These are phyloP conservation scores for Capsicum chinense DNA, from an alignment of 257 asterid species.

Conservation along the genomic window DNA sequence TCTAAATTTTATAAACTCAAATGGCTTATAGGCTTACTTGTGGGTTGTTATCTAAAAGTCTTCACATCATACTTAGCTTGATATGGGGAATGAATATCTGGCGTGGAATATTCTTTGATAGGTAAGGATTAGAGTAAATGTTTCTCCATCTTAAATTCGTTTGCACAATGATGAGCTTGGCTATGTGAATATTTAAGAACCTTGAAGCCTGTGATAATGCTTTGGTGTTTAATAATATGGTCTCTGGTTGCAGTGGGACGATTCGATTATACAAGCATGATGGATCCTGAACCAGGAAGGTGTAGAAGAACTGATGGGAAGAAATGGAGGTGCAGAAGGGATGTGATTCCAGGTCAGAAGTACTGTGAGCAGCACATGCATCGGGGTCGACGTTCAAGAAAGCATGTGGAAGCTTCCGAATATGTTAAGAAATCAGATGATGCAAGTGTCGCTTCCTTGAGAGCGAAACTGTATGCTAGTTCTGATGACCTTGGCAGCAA, in stretches of 20 bases:
- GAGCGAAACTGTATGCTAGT: slow-evolving; percentile 4
- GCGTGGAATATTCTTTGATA: neutral
- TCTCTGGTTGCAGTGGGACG: slow-evolving; percentile 20
- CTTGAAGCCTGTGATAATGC: neutral
- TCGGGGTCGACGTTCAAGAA: slow-evolving; percentile 85
- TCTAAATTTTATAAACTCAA: neutral
- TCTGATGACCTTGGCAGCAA: slow-evolving; percentile 29
- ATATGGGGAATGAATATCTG: slow-evolving; percentile 3
- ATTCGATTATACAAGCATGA: slow-evolving; percentile 41
- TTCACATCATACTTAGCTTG: neutral
- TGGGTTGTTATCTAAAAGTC: neutral
- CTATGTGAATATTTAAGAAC: neutral
- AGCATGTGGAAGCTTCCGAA: slow-evolving; percentile 67
- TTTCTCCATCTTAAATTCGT: neutral
- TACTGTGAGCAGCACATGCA: slow-evolving; percentile 75
- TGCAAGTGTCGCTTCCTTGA: slow-evolving; percentile 13
- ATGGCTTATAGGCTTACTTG: neutral
- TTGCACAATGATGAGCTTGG: neutral
- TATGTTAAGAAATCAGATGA: slow-evolving; percentile 15
- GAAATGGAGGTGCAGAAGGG: slow-evolving; percentile 77
- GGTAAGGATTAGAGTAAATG: neutral
- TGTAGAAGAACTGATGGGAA: slow-evolving; percentile 81
- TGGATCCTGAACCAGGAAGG: slow-evolving; percentile 72
- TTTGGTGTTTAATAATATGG: neutral
- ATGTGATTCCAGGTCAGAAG: slow-evolving; percentile 53